phyloP scores from a whole-genome alignment of 2,329 filamentous ascomycete species.

The Fusarium sp. region DNA sequence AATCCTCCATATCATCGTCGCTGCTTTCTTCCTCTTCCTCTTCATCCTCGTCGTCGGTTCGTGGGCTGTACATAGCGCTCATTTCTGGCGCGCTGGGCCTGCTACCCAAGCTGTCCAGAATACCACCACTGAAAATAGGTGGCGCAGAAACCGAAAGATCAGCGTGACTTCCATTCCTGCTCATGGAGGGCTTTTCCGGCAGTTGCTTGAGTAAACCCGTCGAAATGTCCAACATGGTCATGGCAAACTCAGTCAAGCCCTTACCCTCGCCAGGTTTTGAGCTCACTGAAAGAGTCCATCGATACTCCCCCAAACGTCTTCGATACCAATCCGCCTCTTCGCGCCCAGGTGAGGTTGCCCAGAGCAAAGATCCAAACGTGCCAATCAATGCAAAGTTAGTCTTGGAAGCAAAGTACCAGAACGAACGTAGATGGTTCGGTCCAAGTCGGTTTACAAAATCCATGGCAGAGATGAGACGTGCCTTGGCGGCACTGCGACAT shows the following conservation, averaged over 20 bases:
- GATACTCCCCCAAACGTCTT: constrained; percentile 85
- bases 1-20: constrained; percentile 69
- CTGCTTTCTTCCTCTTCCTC: constrained; percentile 61
- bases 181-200: constrained; percentile 77
- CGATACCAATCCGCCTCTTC: constrained; percentile 96
- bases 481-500: constrained; percentile 93
- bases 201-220: constrained; percentile 77
- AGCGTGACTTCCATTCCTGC: constrained; percentile 64
- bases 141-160: constrained; percentile 59
- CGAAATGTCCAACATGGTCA: constrained; percentile 81
- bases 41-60: constrained; percentile 59
- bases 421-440: constrained; percentile 86
- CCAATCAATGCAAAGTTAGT: constrained; percentile 95
- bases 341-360: constrained; percentile 86
- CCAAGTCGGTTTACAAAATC: constrained; percentile 96
- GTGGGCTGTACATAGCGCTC: constrained; percentile 66
- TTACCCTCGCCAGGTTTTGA: constrained; percentile 75
- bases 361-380: constrained; percentile 90
- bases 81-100: constrained; percentile 61
- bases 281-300: constrained; percentile 92
- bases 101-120: constrained; percentile 59
- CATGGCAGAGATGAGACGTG: constrained; percentile 93
- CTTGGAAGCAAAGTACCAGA: constrained; percentile 92
- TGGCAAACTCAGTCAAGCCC: constrained; percentile 76
- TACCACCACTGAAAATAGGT: constrained; percentile 52